Evolutionary conservation across 2,329 filamentous ascomycete species (phyloP).

Genomic region (Claviceps fusiformis): DNA sequence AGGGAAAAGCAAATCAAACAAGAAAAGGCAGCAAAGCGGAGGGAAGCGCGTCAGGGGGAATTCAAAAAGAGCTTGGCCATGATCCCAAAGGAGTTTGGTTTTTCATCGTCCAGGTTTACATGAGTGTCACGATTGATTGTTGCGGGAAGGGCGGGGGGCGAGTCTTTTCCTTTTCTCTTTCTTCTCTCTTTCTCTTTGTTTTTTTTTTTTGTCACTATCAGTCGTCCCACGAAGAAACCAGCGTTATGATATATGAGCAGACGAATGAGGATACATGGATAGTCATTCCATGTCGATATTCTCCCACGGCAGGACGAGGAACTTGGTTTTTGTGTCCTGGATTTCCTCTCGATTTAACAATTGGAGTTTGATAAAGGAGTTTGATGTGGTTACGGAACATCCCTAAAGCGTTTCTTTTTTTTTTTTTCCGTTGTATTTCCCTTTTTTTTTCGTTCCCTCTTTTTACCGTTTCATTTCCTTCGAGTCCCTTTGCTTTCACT

Average conservation of each 20-base stretch:
- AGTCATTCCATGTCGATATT: neutral
- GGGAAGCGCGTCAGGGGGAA: neutral
- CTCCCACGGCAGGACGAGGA: neutral
- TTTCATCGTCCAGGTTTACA: neutral
- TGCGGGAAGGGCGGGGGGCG: neutral
- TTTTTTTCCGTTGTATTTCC: neutral
- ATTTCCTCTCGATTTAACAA: neutral
- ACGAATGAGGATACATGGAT: neutral
- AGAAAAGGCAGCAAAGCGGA: slow-evolving; percentile 3
- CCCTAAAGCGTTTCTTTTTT: no score
- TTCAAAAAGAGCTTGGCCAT: neutral
- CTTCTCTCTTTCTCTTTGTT: neutral
- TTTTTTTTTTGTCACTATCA: neutral
- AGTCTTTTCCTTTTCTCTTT: neutral
- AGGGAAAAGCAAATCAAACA: slow-evolving; percentile 1
- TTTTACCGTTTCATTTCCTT: neutral
- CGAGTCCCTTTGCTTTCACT: neutral
- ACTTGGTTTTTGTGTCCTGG: no score
- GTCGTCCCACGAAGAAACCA: neutral
- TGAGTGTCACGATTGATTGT: neutral
- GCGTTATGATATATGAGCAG: neutral
- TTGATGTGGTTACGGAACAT: neutral
- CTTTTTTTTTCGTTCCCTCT: no score
- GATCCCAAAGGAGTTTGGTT: neutral
- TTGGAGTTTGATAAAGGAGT: neutral